phyloP scores from a whole-genome alignment of 176 grass and related monocot genomes.

The Stipa capillata region DNA sequence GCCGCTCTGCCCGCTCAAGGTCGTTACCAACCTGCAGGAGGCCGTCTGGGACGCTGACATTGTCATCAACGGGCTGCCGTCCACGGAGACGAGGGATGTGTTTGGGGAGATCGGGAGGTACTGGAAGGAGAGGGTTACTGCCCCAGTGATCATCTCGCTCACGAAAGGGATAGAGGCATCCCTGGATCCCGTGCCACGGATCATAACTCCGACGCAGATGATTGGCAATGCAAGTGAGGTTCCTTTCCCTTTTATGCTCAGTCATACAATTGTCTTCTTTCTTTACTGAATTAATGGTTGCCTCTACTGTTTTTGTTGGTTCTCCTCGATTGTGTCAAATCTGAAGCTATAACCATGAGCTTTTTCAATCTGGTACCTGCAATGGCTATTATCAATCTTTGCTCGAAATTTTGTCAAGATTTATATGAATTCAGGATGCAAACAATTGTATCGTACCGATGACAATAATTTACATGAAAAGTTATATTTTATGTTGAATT shows the following conservation, averaged over 20 bases:
- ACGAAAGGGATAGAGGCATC: conserved; percentile 93
- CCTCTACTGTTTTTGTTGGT: conserved; percentile 10
- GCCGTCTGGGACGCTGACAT: conserved; percentile 97
- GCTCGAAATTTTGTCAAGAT: background rate
- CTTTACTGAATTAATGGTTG: background rate
- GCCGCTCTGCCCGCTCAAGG: conserved; percentile 90
- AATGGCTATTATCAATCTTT: background rate
- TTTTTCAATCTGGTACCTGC: background rate
- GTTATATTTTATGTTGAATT: background rate
- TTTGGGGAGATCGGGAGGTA: conserved; percentile 80
- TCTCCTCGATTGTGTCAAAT: background rate
- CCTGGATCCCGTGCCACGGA: conserved; percentile 73
- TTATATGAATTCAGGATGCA: background rate
- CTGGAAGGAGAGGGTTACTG: conserved; percentile 82
- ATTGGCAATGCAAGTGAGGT: conserved; percentile 78
- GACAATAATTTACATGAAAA: background rate
- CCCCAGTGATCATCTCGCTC: conserved; percentile 74
- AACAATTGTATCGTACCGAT: background rate
- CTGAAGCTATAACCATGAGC: background rate
- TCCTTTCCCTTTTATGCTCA: background rate
- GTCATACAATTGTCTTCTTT: background rate
- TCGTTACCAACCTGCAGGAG: conserved; percentile 96
- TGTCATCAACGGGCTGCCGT: conserved; percentile 86
- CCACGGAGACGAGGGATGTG: conserved; percentile 84
- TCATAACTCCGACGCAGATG: conserved; percentile 97